These are phyloP conservation scores for Blumeriella jaapii DNA, from an alignment of 2,329 filamentous ascomycete species.

Conservation along the genomic window DNA sequence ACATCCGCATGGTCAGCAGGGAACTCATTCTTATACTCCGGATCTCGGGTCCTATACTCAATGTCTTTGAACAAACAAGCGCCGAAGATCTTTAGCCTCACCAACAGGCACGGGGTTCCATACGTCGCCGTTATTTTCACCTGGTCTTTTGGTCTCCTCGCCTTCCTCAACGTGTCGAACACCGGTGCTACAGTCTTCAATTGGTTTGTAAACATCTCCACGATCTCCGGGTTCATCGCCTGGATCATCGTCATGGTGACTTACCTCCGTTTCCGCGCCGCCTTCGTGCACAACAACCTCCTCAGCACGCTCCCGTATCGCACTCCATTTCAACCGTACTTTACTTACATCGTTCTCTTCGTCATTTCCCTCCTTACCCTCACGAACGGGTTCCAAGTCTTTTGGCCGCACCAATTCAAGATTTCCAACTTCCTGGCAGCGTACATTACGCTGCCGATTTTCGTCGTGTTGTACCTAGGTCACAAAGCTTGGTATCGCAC, in stretches of 20 bases:
- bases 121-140: conserved; percentile 44
- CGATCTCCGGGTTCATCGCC: conserved; percentile 7
- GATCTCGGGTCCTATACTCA: conserved; percentile 57
- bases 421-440: conserved; percentile 49
- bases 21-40: conserved; percentile 51
- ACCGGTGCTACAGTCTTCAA: conserved; percentile 8
- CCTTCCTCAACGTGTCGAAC: conserved; percentile 25
- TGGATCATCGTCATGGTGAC: conserved; percentile 32
- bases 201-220: conserved; percentile 9
- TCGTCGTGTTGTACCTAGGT: conserved; percentile 46
- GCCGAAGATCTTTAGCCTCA: conserved; percentile 45
- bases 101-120: conserved; percentile 49
- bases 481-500: conserved; percentile 45
- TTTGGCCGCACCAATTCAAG: conserved; percentile 54
- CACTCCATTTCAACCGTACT: conserved; percentile 8
- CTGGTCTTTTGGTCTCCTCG: conserved; percentile 35
- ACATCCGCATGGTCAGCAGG: conserved; percentile 54
- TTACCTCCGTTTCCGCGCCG: conserved; percentile 47
- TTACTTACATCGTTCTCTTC: conserved; percentile 30
- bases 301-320: conserved; percentile 39
- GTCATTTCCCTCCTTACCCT: conserved; percentile 51
- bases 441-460: conserved; percentile 53
- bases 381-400: conserved; percentile 66
- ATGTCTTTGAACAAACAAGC: conserved; percentile 55
- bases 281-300: conserved; percentile 41